Base-by-base conservation (phyloP, 129 eudicot species). In the Smallanthus sonchifolius region DNA sequence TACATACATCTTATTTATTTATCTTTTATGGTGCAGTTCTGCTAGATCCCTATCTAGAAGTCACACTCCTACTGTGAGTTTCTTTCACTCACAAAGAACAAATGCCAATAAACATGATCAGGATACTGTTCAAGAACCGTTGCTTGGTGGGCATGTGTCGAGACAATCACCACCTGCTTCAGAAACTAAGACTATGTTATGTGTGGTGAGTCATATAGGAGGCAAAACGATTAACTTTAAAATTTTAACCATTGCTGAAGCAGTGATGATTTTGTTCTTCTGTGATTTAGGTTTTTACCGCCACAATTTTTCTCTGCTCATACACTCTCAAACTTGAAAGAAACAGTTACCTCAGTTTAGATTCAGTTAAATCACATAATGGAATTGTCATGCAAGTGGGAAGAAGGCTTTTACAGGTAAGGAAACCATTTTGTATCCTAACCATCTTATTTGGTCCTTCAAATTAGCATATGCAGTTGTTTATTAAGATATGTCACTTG, bases 21-120 rank as follows among this genome's bases (percentile, higher is more conserved):
- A 16, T 77, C n/a, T 39, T 24, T 38, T 34, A 34, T 72, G 78
- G 6, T 48, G 82, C 87, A 91, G 97, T 81, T 91, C 97, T 78
- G 97, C 97, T 39, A 86, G 97, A 86, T 91, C 95, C 30, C 79
- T 91, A 73, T 73, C 88, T 44, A 82, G 83, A 78, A 84, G 90
- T 81, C 90, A 79, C 67, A 86, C 95, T 67, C 97, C 97, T 43
- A 57, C 87, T 1, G 24, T 71, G 67, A 84, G 83, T 64, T 88
- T 85, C 69, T 82, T 52, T 80, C 79, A 19, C 16, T 45, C 80
- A 44, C 81, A 80, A 14, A 78, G 80, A 71, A 73, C 81, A 76
- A 72, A 52, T 47, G 8, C 70, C n/a, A 45, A 77, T 8, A 78
- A 39, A 28, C 20, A 35, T 39, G 84, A 84, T 56, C 71, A 72